Conservation (phyloP, 2,329 filamentous ascomycete species). For the Aaosphaeria arxii region DNA sequence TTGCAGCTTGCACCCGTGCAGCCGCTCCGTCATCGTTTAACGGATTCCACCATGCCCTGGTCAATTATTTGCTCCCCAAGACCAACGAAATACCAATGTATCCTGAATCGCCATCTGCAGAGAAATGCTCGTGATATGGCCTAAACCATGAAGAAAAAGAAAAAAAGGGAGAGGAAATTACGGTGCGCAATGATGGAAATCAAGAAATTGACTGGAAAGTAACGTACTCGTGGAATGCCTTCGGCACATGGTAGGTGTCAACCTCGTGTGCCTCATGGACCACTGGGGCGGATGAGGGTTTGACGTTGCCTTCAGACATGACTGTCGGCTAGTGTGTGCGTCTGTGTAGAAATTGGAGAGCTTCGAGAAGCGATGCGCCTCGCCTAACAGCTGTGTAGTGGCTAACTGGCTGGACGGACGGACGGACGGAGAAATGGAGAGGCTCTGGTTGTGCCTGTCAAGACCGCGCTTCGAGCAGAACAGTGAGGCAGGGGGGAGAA, state of each 20-base stretch:
- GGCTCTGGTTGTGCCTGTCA: no score
- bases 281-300: slow-evolving; percentile 44
- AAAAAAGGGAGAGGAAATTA: not conserved
- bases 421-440: no score
- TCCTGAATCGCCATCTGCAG: no score
- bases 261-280: slow-evolving; percentile 75
- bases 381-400: no score
- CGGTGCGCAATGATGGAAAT: slow-evolving; percentile 1
- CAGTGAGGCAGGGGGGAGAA: not conserved
- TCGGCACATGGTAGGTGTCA: slow-evolving; percentile 65
- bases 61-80: no score
- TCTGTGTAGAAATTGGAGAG: not conserved
- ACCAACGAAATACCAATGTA: no score
- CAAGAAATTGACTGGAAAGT: slow-evolving; percentile 15
- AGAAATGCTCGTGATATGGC: no score
- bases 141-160: not conserved
- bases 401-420: no score
- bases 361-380: not conserved
- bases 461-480: no score
- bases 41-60: no score
- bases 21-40: no score
- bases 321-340: slow-evolving; percentile 2
- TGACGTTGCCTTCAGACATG: slow-evolving; percentile 46
- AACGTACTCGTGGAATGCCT: slow-evolving; percentile 44
- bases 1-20: no score